These are phyloP conservation scores for Trichoderma citrinoviride DNA, from an alignment of 2,329 filamentous ascomycete species.

Conservation along the genomic window DNA sequence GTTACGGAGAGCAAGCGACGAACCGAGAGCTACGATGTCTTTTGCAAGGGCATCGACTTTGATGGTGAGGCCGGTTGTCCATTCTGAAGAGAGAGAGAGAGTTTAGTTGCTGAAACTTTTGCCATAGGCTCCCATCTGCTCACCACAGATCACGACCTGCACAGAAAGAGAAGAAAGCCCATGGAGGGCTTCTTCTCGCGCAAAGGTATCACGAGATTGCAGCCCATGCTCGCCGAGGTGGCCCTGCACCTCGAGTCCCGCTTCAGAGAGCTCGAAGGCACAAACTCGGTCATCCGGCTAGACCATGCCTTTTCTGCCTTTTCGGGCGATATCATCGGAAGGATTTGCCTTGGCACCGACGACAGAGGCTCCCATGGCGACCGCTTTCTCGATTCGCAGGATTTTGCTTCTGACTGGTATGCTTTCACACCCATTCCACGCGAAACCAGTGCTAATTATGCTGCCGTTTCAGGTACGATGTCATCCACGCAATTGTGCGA, in stretches of 20 bases:
- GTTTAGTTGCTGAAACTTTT: not conserved
- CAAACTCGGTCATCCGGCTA: not conserved
- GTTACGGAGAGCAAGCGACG: not conserved
- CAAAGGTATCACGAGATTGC: not conserved
- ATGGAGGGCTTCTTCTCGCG: not conserved
- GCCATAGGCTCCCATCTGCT: not conserved
- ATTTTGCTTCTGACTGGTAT: not conserved
- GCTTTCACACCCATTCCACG: not conserved
- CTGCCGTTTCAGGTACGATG: not conserved
- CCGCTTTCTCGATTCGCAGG: not conserved
- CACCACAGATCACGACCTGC: not conserved
- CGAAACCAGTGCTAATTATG: not conserved
- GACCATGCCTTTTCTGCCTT: constrained; percentile 1
- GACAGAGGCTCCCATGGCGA: constrained; percentile 4
- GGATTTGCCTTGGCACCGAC: not conserved
- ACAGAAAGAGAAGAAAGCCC: constrained; percentile 3
- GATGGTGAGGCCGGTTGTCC: not conserved
- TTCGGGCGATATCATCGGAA: not conserved
- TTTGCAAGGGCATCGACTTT: constrained; percentile 4
- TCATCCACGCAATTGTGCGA: not conserved
- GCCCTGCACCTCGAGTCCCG: not conserved
- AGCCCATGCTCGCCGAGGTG: not conserved
- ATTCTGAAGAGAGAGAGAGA: rapidly evolving
- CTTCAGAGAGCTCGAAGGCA: not conserved
- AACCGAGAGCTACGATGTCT: not conserved